Percentiles rank a stretch among this genome's conserved stretches.
Conservation (phyloP, 2,329 filamentous ascomycete species). For the Aureobasidium sp. region DNA sequence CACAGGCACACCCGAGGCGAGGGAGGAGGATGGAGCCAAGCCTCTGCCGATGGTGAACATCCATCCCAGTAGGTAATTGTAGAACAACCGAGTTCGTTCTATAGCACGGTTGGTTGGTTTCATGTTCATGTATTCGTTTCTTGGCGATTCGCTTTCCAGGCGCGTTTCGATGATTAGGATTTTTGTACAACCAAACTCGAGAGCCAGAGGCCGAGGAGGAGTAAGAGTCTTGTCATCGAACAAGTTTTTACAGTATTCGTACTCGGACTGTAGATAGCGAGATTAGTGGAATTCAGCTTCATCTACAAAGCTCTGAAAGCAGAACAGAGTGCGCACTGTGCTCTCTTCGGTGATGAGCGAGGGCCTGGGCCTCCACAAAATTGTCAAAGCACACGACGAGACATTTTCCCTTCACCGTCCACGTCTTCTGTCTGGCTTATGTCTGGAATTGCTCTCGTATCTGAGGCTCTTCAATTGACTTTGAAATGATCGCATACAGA, state of each 20-base stretch:
- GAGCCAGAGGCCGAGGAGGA: background rate
- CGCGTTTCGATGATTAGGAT: background rate
- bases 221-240: background rate
- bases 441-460: background rate
- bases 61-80: background rate
- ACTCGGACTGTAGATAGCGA: background rate
- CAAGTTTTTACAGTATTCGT: background rate
- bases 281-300: background rate
- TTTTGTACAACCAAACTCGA: background rate
- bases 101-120: background rate
- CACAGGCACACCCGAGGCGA: constrained; percentile 14
- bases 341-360: constrained; percentile 2
- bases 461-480: background rate
- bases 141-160: background rate
- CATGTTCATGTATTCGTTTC: background rate
- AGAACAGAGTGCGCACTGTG: background rate
- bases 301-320: background rate
- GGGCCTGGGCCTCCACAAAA: background rate
- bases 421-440: background rate
- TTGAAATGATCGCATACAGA: background rate
- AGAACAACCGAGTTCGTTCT: background rate
- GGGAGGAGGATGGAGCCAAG: background rate
- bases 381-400: background rate
- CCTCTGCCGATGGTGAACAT: background rate
- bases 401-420: background rate